These are phyloP conservation scores for Rachicladosporium sp. DNA, from an alignment of 2,329 filamentous ascomycete species.

Conservation along the genomic window DNA sequence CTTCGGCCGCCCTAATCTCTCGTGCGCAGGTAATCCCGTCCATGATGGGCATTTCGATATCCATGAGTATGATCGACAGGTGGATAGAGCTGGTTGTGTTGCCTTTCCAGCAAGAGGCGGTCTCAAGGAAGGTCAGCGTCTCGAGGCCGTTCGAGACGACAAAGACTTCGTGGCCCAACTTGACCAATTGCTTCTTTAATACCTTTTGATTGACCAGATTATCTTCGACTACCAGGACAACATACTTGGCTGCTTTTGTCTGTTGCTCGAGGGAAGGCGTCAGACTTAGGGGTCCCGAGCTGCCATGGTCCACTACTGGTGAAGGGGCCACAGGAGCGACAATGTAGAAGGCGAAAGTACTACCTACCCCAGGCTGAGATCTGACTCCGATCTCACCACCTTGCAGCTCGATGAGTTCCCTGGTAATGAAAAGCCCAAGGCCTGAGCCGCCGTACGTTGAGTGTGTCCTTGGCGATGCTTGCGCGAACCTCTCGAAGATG, in stretches of 20 bases:
- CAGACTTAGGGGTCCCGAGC: too few species aligned
- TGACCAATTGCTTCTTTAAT: constrained; percentile 27
- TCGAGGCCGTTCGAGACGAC: constrained; percentile 29
- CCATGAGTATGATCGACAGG: constrained; percentile 18
- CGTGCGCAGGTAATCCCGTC: constrained; percentile 16
- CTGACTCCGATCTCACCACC: constrained; percentile 58
- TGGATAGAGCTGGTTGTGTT: background rate
- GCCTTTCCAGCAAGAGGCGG: constrained; percentile 11
- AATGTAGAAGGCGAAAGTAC: constrained; percentile 57
- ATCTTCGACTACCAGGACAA: constrained; percentile 22
- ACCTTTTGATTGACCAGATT: constrained; percentile 31
- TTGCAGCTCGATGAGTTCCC: constrained; percentile 54
- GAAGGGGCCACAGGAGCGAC: too few species aligned
- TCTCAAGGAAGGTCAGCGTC: constrained; percentile 23
- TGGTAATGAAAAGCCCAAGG: constrained; percentile 56
- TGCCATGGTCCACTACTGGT: too few species aligned
- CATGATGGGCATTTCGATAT: constrained; percentile 22
- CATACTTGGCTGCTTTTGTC: background rate
- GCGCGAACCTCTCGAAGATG: constrained; percentile 58
- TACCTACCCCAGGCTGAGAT: constrained; percentile 46
- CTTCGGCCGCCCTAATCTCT: constrained; percentile 15
- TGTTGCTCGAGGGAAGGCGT: too few species aligned
- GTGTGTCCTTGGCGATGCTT: constrained; percentile 54
- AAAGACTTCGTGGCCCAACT: constrained; percentile 24
- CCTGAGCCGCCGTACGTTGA: constrained; percentile 59